These are phyloP conservation scores for Aureoboletus auriporus DNA, from an alignment of 768 basidiomycete genomes.

Conservation along the genomic window DNA sequence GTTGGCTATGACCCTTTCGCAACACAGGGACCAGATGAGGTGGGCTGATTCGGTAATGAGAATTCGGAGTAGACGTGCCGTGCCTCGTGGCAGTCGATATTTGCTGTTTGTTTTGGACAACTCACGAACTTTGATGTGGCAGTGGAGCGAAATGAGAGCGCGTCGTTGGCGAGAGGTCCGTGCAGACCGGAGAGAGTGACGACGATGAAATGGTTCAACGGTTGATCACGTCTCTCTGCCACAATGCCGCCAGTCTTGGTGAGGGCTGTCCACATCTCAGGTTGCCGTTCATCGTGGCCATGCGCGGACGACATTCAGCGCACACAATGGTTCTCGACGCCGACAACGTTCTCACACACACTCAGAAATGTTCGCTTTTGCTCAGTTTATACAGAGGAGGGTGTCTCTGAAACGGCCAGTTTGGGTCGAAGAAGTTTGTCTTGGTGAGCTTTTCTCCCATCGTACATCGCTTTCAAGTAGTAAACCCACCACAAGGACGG, in stretches of 20 bases:
- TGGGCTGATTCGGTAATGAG: not conserved
- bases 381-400: constrained; percentile 35
- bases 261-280: constrained; percentile 60
- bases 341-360: constrained; percentile 1
- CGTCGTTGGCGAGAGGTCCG: constrained; percentile 52
- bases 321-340: no score
- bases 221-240: constrained; percentile 71
- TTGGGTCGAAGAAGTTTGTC: no score
- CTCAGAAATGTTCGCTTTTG: constrained; percentile 32
- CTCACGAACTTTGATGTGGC: no score
- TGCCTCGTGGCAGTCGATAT: no score
- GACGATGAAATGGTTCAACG: constrained; percentile 74
- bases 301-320: constrained; percentile 11
- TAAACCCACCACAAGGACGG: constrained; percentile 18
- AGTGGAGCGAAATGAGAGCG: constrained; percentile 41
- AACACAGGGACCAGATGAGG: not conserved
- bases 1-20: not conserved
- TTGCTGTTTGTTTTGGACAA: no score
- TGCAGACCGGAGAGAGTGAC: constrained; percentile 83
- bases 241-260: constrained; percentile 58
- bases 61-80: not conserved
- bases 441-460: no score
- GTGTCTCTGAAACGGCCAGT: no score
- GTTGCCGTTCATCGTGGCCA: not conserved
- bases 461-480: constrained; percentile 7